Percentiles rank a stretch among this genome's conserved stretches.
Evolutionary conservation across 2,329 filamentous ascomycete genomes (phyloP).

Genomic region (Xylaria hypoxylon): DNA sequence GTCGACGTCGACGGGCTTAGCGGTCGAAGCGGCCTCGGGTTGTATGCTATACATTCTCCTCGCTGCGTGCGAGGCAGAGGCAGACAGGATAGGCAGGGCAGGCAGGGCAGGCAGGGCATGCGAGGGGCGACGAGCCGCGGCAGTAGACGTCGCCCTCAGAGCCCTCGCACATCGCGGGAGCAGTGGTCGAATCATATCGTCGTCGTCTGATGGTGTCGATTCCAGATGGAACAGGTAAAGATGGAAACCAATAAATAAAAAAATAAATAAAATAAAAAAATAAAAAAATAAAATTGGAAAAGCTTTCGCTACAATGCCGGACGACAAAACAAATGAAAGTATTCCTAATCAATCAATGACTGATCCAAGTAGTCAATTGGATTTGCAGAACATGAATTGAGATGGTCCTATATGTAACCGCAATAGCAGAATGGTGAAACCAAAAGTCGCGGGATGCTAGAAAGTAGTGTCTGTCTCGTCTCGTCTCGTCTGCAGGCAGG

Average conservation of each 20-base stretch:
- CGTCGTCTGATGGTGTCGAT: background rate
- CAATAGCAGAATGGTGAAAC: background rate
- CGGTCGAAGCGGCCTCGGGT: slow-evolving; percentile 60
- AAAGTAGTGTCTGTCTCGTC: background rate
- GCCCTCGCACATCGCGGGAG: slow-evolving; percentile 56
- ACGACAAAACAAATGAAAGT: background rate
- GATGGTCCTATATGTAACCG: background rate
- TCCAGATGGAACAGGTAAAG: background rate
- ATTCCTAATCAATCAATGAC: background rate
- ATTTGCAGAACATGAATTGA: background rate
- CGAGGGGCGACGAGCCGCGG: slow-evolving; percentile 47
- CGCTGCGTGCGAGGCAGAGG: slow-evolving; percentile 47
- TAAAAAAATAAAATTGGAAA: background rate
- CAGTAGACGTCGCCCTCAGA: slow-evolving; percentile 49
- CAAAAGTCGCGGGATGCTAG: background rate
- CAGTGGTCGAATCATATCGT: slow-evolving; percentile 60
- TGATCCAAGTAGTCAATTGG: background rate
- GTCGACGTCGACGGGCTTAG: slow-evolving; percentile 77
- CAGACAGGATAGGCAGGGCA: slow-evolving; percentile 49
- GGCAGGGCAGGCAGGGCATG: slow-evolving; percentile 51
- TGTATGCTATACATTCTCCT: slow-evolving; percentile 64
- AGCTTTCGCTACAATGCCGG: background rate
- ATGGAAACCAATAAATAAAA: background rate
- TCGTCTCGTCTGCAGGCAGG: too few species aligned
- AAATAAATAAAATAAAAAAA: background rate